Conservation (phyloP, 441 rosid species). For the Pelargonium australe region DNA sequence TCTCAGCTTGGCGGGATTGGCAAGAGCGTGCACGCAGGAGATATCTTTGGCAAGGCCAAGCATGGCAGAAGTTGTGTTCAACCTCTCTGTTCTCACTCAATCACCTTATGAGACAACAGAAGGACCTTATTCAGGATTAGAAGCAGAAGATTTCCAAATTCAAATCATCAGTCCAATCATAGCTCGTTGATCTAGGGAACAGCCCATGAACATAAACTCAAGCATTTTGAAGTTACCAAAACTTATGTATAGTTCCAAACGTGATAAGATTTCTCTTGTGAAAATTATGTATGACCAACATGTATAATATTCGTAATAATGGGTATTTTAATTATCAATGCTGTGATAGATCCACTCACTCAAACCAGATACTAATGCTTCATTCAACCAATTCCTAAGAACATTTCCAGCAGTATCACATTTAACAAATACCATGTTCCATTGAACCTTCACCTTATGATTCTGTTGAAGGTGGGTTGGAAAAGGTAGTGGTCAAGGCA, state of each 20-base stretch:
- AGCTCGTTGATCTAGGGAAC: constrained; percentile 32
- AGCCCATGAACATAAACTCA: not conserved
- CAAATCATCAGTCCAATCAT: constrained; percentile 33
- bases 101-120: constrained; percentile 32
- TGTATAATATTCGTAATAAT: not conserved
- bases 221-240: constrained; percentile 10
- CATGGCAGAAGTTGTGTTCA: constrained; percentile 59
- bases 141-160: constrained; percentile 29
- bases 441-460: constrained; percentile 1
- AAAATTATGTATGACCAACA: not conserved
- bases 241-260: not conserved
- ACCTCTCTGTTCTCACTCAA: constrained; percentile 43
- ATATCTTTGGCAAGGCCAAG: constrained; percentile 44
- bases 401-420: constrained; percentile 51
- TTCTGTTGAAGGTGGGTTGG: constrained; percentile 23
- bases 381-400: constrained; percentile 51
- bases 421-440: constrained; percentile 45
- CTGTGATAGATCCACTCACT: constrained; percentile 51
- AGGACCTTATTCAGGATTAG: constrained; percentile 34
- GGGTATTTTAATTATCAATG: not conserved
- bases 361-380: constrained; percentile 67
- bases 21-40: constrained; percentile 43
- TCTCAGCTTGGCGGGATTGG: constrained; percentile 43
- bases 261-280: no score
- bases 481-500: constrained; percentile 29